A percentile compares a stretch with the other conserved stretches of the same genome.
phyloP scores from a whole-genome alignment of 2,329 filamentous ascomycete species.

The Daldinia sp. region DNA sequence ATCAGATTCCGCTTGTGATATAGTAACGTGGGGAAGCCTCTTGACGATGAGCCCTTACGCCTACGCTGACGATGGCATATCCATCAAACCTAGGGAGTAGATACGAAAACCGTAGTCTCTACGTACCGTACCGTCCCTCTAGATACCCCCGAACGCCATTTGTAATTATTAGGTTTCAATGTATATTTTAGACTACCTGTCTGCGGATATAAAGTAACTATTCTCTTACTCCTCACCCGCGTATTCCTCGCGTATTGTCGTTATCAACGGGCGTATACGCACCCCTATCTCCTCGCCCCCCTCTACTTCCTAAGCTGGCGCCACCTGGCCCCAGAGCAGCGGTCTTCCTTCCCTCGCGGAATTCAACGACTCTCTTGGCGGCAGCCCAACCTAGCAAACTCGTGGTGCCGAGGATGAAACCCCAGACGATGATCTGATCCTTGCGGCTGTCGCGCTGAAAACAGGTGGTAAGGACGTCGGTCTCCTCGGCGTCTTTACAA shows the following conservation, averaged over 20 bases:
- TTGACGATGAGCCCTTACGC: background rate
- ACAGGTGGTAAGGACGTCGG: constrained; percentile 68
- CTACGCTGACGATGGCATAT: background rate
- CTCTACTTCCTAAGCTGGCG: constrained; percentile 3
- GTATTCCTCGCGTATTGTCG: constrained; percentile 1
- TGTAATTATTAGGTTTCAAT: background rate
- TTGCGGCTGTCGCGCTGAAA: constrained; percentile 74
- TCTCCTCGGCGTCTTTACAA: constrained; percentile 68
- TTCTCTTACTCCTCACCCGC: background rate
- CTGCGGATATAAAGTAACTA: background rate
- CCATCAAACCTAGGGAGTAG: background rate
- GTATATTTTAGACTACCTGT: background rate
- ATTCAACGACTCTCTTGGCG: constrained; percentile 58
- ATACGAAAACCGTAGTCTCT: background rate
- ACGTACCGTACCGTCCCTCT: background rate
- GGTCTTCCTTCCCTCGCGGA: constrained; percentile 46
- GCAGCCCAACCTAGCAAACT: constrained; percentile 69
- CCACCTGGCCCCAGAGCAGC: constrained; percentile 22
- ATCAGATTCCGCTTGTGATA: background rate
- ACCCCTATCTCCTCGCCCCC: constrained; percentile 35
- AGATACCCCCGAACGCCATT: constrained; percentile 10
- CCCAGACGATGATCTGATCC: constrained; percentile 72
- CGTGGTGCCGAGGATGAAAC: constrained; percentile 66
- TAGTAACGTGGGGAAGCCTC: too few species aligned
- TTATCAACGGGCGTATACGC: constrained; percentile 41